A percentile compares a stretch with the other conserved stretches of the same genome.
Evolutionary conservation across 192 early-diverging fungal species (phyloP).

Genomic region (Chytriomyces sp.): DNA sequence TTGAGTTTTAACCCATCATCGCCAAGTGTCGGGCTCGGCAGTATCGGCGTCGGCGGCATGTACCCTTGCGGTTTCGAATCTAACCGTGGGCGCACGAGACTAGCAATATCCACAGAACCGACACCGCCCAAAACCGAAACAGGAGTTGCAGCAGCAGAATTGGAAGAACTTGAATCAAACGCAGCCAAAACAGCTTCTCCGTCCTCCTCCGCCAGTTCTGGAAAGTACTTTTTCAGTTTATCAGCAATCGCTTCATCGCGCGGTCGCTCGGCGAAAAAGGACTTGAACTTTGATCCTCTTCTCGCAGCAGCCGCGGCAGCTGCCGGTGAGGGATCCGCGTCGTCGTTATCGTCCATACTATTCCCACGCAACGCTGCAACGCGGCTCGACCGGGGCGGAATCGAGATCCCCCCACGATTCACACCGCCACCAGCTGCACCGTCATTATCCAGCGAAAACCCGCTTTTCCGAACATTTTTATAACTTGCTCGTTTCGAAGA

Average conservation of each 20-base stretch:
- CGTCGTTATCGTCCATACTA: background rate
- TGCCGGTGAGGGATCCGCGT: background rate
- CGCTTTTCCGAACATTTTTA: conserved; percentile 1
- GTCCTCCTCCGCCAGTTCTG: conserved; percentile 51
- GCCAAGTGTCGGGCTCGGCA: background rate
- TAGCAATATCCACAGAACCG: background rate
- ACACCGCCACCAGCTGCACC: too few species aligned
- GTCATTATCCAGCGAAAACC: too few species aligned
- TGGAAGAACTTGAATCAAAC: background rate
- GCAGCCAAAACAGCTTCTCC: too few species aligned
- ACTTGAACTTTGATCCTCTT: conserved; percentile 48
- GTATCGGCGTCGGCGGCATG: background rate
- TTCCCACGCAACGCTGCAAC: background rate
- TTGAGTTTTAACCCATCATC: background rate
- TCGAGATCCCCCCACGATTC: background rate
- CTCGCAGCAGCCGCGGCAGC: background rate
- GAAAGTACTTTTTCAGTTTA: conserved; percentile 92
- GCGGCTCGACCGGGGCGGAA: background rate
- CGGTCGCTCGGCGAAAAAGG: conserved; percentile 95
- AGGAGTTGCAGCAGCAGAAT: background rate
- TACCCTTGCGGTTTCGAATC: background rate
- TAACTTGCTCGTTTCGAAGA: background rate
- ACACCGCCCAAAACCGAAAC: background rate
- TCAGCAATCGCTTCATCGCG: conserved; percentile 91
- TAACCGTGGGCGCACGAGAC: too few species aligned